Conservation (phyloP, 129 eudicot genomes). For the Flaveria robusta region DNA sequence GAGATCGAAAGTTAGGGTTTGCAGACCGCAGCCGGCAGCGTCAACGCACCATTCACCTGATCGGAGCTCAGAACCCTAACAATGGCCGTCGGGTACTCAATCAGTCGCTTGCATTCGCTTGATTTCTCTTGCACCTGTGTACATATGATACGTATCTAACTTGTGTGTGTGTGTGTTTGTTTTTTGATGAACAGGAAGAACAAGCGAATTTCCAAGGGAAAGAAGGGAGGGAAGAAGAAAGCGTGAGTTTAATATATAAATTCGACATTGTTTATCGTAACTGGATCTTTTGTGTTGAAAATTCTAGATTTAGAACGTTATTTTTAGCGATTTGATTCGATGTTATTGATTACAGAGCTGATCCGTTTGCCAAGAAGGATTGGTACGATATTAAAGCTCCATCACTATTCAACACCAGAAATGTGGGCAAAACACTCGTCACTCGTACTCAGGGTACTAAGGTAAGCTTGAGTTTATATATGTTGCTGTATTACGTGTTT, state of each 20-base stretch:
- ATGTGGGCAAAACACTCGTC: constrained; percentile 58
- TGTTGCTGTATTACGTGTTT: neutral
- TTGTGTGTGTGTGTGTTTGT: neutral
- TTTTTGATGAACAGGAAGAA: constrained; percentile 40
- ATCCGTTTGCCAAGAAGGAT: constrained; percentile 56
- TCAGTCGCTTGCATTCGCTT: neutral
- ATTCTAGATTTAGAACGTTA: neutral
- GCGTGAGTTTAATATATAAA: constrained; percentile 28
- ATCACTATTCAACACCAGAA: constrained; percentile 36
- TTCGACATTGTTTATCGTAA: neutral
- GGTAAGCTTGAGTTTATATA: neutral
- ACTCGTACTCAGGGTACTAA: constrained; percentile 54
- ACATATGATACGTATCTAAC: neutral
- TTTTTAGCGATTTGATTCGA: neutral
- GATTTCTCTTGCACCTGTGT: neutral
- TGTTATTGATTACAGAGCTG: constrained; percentile 32
- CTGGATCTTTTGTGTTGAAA: neutral
- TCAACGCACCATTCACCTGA: neutral
- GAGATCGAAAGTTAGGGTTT: constrained; percentile 28
- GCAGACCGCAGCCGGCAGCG: constrained; percentile 10
- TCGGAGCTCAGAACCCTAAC: constrained; percentile 9
- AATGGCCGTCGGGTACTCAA: constrained; percentile 57
- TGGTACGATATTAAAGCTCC: constrained; percentile 67
- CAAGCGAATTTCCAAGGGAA: constrained; percentile 53
- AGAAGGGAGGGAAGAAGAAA: constrained; percentile 65